phyloP scores from a whole-genome alignment of 73 alveolate species.

The Breviolum minutum region DNA sequence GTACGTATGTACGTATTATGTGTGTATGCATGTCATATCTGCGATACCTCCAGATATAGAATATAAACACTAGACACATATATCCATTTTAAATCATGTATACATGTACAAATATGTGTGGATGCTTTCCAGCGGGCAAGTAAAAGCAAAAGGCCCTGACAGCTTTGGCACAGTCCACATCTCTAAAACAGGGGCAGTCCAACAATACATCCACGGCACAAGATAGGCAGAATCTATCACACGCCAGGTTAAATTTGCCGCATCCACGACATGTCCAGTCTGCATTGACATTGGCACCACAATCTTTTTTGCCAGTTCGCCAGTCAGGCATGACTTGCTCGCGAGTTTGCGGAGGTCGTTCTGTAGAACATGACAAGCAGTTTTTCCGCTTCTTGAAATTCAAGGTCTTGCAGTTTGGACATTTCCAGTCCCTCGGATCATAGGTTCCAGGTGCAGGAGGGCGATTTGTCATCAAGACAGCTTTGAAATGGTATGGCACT shows the following conservation, averaged over 20 bases:
- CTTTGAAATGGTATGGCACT: not conserved
- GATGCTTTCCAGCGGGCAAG: too few relatives aligned
- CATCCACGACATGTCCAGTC: constrained; percentile 94
- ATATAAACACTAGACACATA: too few relatives aligned
- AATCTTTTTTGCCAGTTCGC: constrained; percentile 92
- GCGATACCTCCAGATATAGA: too few relatives aligned
- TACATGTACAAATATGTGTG: too few relatives aligned
- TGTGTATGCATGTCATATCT: too few relatives aligned
- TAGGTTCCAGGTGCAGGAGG: constrained; percentile 95
- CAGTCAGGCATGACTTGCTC: constrained; percentile 88
- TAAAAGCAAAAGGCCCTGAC: too few relatives aligned
- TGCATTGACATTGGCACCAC: constrained; percentile 70
- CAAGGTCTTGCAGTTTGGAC: constrained; percentile 92
- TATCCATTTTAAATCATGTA: too few relatives aligned
- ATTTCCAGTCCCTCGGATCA: constrained; percentile 94
- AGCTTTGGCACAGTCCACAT: not conserved
- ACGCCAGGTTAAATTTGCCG: constrained; percentile 70
- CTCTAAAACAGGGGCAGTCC: not conserved
- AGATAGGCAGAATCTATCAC: constrained; percentile 68
- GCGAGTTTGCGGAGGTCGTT: constrained; percentile 65
- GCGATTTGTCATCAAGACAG: constrained; percentile 76
- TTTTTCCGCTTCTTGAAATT: constrained; percentile 90
- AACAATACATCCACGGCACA: constrained; percentile 16
- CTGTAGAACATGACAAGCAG: constrained; percentile 75
- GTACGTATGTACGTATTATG: too few relatives aligned